These are phyloP conservation scores for Collariella sp. DNA, from an alignment of 495 filamentous ascomycete species.

Conservation along the genomic window DNA sequence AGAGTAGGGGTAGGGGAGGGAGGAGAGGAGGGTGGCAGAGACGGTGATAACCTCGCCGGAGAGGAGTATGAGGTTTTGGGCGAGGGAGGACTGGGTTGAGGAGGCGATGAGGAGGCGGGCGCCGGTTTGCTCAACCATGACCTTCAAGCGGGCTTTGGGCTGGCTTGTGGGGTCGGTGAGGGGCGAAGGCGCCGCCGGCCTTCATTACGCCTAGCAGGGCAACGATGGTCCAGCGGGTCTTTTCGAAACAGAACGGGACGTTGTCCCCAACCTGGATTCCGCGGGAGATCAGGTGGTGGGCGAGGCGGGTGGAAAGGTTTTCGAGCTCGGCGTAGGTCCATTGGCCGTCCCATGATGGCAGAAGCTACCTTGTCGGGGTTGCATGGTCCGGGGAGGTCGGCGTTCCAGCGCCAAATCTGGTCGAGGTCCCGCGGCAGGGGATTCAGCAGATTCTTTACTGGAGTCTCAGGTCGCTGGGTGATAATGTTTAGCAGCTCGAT, in stretches of 20 bases:
- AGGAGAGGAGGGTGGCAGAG: constrained; percentile 1
- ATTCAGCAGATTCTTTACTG: constrained; percentile 5
- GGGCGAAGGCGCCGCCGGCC: constrained; percentile 39
- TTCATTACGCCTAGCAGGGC: constrained; percentile 47
- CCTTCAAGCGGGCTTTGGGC: constrained; percentile 42
- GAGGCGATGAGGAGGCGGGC: constrained; percentile 50
- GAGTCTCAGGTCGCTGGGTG: not conserved
- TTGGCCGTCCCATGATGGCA: constrained; percentile 49
- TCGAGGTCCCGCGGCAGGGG: constrained; percentile 19
- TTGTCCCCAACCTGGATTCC: constrained; percentile 41
- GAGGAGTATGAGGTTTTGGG: constrained; percentile 22
- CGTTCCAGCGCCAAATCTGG: constrained; percentile 36
- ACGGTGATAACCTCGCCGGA: constrained; percentile 21
- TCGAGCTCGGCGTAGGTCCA: constrained; percentile 51
- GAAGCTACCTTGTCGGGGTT: constrained; percentile 29
- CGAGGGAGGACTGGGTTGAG: constrained; percentile 23
- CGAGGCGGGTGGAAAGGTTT: constrained; percentile 39
- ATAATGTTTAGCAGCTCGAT: constrained; percentile 3
- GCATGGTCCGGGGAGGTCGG: constrained; percentile 32
- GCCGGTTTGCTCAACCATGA: constrained; percentile 44
- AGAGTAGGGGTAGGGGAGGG: not conserved
- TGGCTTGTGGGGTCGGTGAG: constrained; percentile 35
- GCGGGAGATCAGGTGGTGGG: constrained; percentile 29
- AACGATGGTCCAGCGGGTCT: constrained; percentile 45
- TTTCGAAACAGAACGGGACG: constrained; percentile 49